Base-by-base conservation (phyloP, 139 green algal species). In the Spirogloea muscicola region DNA sequence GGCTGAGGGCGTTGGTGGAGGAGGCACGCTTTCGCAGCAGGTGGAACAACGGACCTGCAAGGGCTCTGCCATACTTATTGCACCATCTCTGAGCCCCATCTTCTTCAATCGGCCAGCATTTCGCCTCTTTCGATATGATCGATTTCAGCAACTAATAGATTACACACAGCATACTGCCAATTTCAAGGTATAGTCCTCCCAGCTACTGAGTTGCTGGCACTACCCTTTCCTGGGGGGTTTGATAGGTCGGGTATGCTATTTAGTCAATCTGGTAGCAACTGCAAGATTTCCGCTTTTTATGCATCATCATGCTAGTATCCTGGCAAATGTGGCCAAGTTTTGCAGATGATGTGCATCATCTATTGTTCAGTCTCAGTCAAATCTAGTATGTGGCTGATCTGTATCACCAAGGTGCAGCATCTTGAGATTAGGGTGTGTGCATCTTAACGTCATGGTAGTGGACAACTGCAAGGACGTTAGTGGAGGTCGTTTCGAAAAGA, bases 61-160 rank as follows among this genome's bases (percentile, higher is more conserved):
- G 29, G 55, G 55, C 36, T 64, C 55, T 64, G 55, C 13, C 29
- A 64, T 64, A 42, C 55, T 64, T 9, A 64, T 64, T 10, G 55
- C 39, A 13, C 55, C 55, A 10, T 64, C 55, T 9, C 36, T 64
- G 10, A 64, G 55, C 36, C 55, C 55, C 13, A 13, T 64, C 10
- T 64, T 64, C 39, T 10, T 42, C 36, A 64, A 64, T 13, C 10
- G 55, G 55, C 55, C 55, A 13, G 55, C 55, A 13, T 64, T 64
- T 13, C 9, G 55, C 10, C 13, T 64, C 10, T 64, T 64, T 13
- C 55, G 55, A 40, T 64, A 64, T 64, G 55, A 64, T 16, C 10
- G 55, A 13, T 40, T 9, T 10, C 55, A 13, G 10, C 13, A 10
- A 10, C 39, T 64, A 16, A 9, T 64, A 13, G 55, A 64, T 16